phyloP scores from a whole-genome alignment of 2,329 filamentous ascomycete species.

The Metarhizium brunneum region DNA sequence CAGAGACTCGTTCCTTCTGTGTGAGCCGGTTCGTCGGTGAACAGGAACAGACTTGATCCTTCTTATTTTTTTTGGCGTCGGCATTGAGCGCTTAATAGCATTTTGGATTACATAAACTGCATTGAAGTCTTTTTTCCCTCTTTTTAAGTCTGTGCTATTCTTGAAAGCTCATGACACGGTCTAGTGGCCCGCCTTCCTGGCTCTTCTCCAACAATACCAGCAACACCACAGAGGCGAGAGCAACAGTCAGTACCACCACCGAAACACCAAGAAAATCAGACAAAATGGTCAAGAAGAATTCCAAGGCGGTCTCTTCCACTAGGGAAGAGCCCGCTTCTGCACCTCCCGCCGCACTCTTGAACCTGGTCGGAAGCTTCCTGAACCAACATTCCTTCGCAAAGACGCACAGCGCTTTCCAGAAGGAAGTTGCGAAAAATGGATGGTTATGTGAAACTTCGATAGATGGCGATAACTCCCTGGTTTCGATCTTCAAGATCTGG shows the following conservation, averaged over 20 bases:
- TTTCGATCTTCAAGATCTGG: conserved; percentile 43
- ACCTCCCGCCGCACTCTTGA: conserved; percentile 53
- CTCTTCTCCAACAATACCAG: conserved; percentile 32
- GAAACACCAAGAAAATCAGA: not conserved
- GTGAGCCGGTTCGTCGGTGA: not conserved
- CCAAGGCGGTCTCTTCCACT: conserved; percentile 11
- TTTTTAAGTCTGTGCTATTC: conserved; percentile 5
- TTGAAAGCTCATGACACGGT: conserved; percentile 21
- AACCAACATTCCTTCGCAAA: conserved; percentile 54
- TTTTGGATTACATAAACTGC: too few species aligned
- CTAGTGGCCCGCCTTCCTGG: conserved; percentile 28
- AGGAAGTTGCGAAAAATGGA: conserved; percentile 48
- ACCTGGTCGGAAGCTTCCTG: conserved; percentile 58
- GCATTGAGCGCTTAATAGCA: not conserved
- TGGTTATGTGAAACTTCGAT: conserved; percentile 26
- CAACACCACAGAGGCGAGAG: conserved; percentile 4
- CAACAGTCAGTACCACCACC: not conserved
- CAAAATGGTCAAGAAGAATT: conserved; percentile 27
- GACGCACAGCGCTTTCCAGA: conserved; percentile 52
- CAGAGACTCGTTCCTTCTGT: not conserved
- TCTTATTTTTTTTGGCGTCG: not conserved
- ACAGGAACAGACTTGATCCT: not conserved
- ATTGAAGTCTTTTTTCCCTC: not conserved
- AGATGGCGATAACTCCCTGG: conserved; percentile 29
- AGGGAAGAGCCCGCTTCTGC: conserved; percentile 15